Percentiles rank a stretch among this genome's conserved stretches.
These are phyloP conservation scores for Clohesyomyces aquaticus DNA, from an alignment of 495 filamentous ascomycete species.

Conservation along the genomic window DNA sequence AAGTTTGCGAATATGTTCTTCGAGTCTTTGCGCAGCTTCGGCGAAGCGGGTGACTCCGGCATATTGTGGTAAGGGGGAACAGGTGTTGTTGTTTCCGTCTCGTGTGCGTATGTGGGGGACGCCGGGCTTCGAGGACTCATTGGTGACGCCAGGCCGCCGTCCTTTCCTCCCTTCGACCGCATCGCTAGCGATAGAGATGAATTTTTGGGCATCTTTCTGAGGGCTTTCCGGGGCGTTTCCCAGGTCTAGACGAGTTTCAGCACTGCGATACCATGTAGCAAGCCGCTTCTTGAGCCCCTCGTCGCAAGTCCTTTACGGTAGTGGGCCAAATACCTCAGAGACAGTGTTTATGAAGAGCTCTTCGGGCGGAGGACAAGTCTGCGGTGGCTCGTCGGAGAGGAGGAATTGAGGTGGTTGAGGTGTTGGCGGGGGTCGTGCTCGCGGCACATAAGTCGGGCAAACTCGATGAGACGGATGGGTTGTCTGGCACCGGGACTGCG, in stretches of 20 bases:
- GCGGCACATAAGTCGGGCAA: slow-evolving; percentile 24
- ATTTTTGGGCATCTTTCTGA: slow-evolving; percentile 43
- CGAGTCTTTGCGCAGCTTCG: slow-evolving; percentile 56
- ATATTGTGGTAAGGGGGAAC: slow-evolving; percentile 61
- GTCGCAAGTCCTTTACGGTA: background rate
- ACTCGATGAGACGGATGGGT: slow-evolving; percentile 3
- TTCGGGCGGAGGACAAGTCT: slow-evolving; percentile 16
- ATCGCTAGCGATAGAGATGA: slow-evolving; percentile 41
- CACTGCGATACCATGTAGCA: slow-evolving; percentile 25
- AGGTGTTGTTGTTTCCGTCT: slow-evolving; percentile 49
- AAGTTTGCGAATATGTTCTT: slow-evolving; percentile 62
- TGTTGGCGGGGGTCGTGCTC: slow-evolving; percentile 5
- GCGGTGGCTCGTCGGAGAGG: background rate
- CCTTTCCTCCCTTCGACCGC: slow-evolving; percentile 31
- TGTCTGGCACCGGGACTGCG: slow-evolving; percentile 4
- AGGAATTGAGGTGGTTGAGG: slow-evolving; percentile 16
- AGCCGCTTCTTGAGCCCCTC: background rate
- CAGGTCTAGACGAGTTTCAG: slow-evolving; percentile 26
- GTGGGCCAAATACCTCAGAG: slow-evolving; percentile 34
- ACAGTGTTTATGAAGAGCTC: slow-evolving; percentile 12
- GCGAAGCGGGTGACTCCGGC: slow-evolving; percentile 55
- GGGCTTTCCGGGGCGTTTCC: slow-evolving; percentile 19
- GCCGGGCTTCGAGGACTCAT: slow-evolving; percentile 33
- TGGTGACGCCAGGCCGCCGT: slow-evolving; percentile 12
- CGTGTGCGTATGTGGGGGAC: slow-evolving; percentile 12